Evolutionary conservation across 768 basidiomycete species (phyloP).

Genomic region (Kondoa subrosea): DNA sequence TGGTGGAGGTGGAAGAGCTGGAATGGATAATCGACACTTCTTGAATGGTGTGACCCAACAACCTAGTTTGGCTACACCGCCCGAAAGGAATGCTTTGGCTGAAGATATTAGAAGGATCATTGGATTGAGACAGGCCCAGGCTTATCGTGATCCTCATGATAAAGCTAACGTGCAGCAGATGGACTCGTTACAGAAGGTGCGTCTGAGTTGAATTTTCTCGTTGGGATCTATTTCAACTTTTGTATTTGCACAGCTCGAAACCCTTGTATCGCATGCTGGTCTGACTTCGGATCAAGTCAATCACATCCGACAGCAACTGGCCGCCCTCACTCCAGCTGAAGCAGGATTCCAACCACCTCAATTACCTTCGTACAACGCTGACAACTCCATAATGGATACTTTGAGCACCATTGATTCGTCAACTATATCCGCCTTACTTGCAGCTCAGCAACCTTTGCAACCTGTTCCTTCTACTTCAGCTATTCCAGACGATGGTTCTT

Average conservation of each 20-base stretch:
- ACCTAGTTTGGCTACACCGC: neutral
- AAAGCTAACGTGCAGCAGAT: slow-evolving; percentile 51
- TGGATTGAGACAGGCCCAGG: neutral
- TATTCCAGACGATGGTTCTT: slow-evolving; percentile 10
- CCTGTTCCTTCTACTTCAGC: slow-evolving; percentile 26
- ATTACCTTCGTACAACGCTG: slow-evolving; percentile 27
- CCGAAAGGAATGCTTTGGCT: neutral
- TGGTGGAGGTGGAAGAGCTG: neutral
- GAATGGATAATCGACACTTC: neutral
- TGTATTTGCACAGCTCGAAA: slow-evolving; percentile 25
- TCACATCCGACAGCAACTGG: slow-evolving; percentile 33
- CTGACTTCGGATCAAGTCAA: slow-evolving; percentile 30
- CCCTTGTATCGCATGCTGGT: slow-evolving; percentile 44
- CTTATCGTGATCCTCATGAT: slow-evolving; percentile 7
- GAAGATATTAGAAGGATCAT: neutral
- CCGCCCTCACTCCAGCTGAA: slow-evolving; percentile 20
- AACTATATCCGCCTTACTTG: slow-evolving; percentile 32
- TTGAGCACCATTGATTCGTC: slow-evolving; percentile 19
- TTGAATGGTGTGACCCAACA: neutral
- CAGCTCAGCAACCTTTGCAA: slow-evolving; percentile 22
- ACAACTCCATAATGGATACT: slow-evolving; percentile 29
- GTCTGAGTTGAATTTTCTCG: slow-evolving; percentile 24
- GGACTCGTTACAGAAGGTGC: slow-evolving; percentile 60
- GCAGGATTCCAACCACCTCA: neutral
- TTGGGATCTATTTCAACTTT: neutral